These are phyloP conservation scores for Thalassiosira livingstoniorum DNA, from an alignment of 352 stramenopile genomes.

Conservation along the genomic window DNA sequence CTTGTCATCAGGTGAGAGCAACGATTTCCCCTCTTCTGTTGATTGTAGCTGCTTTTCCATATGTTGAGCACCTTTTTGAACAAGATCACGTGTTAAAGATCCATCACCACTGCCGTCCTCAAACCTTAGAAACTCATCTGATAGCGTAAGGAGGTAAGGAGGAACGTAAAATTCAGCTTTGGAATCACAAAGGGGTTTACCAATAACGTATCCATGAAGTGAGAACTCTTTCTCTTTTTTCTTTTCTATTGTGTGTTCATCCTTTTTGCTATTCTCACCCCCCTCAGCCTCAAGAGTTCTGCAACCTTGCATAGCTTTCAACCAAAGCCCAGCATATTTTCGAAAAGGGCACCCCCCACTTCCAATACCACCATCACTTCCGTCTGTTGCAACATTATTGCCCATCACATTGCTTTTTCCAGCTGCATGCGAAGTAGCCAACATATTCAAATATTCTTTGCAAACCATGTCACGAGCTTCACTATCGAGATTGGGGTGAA, in stretches of 20 bases:
- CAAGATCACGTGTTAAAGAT: conserved; percentile 31
- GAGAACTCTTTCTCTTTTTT: not conserved
- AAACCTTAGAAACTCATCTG: conserved; percentile 40
- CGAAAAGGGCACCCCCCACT: conserved; percentile 17
- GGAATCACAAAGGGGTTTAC: not conserved
- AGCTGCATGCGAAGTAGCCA: conserved; percentile 36
- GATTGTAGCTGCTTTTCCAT: conserved; percentile 15
- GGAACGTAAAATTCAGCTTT: conserved; percentile 37
- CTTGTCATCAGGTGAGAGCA: not conserved
- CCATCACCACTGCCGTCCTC: conserved; percentile 49
- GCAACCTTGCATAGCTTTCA: conserved; percentile 16
- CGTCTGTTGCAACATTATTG: conserved; percentile 33
- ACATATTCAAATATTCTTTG: conserved; percentile 49
- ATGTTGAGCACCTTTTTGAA: conserved; percentile 33
- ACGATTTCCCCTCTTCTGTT: not conserved
- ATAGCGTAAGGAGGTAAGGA: conserved; percentile 48
- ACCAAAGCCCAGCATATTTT: conserved; percentile 2
- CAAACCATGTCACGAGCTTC: conserved; percentile 35
- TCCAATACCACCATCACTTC: too few relatives aligned
- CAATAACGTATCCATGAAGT: conserved; percentile 1
- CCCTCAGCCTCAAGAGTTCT: not conserved
- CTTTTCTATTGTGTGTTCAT: not conserved
- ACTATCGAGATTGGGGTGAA: conserved; percentile 42
- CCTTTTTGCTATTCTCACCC: not conserved
- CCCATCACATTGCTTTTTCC: conserved; percentile 26